Base-by-base conservation (phyloP, 2,329 filamentous ascomycete genomes). In the Juglanconis oblonga region DNA sequence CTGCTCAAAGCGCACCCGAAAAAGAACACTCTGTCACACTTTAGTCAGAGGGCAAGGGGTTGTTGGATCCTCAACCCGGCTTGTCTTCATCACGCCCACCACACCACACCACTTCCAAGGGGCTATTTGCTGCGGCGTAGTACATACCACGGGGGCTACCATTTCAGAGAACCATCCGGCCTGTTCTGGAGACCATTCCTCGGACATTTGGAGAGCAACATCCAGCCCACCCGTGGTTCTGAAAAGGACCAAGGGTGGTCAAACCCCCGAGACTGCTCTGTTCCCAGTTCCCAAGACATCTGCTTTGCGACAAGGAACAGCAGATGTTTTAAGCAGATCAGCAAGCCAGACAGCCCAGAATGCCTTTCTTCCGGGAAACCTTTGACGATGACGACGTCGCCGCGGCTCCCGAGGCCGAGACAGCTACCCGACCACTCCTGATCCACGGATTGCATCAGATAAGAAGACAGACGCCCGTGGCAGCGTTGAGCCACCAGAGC, bases 401-500 rank as follows among this genome's bases (percentile, higher is more conserved):
- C 50, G 38, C 58, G 40, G 45, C 55, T 51, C 52, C 31, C 52
- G 52, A 55, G 5, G 24, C 58, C 33, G 54, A 63, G 38, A 24
- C 50, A 13, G 44, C 40, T 14, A 31, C 51, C 51, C 50, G 55
- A 38, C 54, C 54, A 5, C 45, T 55, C 10, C 54, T 54, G 2
- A 50, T 61, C 4, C 54, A 44, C 17, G 36, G 47, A n/a, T 33
- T 48, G 33, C 14, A 29, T 5, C 33, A 40, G 5, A 13, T 29
- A 4, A 48, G 17, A 31, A 58, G 31, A 31, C 56, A 62, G 24
- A 31, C 58, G 24, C 50, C 50, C 14, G 24, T 53, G 24, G 40
- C 40, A 6, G 51, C 58, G 36, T 58, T 73, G 52, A 56, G 59
- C 44, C 76, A 77, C 55, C 77, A 73, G 45, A 70, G 78, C 33